Base-by-base conservation (phyloP, 306 rosid species). In the Vachellia pachyceras region DNA sequence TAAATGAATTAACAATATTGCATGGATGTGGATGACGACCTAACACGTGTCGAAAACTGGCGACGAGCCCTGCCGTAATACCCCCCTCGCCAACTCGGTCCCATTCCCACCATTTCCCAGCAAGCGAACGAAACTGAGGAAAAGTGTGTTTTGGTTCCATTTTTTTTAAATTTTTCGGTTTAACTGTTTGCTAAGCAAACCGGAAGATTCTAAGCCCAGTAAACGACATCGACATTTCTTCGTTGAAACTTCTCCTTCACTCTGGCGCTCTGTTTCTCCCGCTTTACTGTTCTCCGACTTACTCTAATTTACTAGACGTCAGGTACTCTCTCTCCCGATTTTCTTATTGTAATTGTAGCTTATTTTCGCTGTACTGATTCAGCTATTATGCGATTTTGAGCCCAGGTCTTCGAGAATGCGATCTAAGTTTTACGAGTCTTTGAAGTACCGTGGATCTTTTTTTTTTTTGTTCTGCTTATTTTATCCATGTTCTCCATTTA, bases 161-260 rank as follows among this genome's bases (percentile, higher is more conserved):
- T 11, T 12, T 49, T 49, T 47, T 10, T 47, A 0, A 11, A 10
- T 2, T 4, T 49, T 22, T 36, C 8, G 5, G 25, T 61, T 57
- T 11, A 0, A 1, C 14, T 12, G 33, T 20, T 77, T 39, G 78
- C 76, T 72, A 78, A 85, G 80, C 67, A 77, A 81, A 77, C 33
- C 0, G 25, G 69, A 77, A 85, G 52, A 75, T 75, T 82, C 82
- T 25, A 46, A 45, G 29, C 35, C 29, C 76, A 11, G 22, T 69
- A 85, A 71, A 86, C 90, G 85, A 86, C 82, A 64, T 33, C 55
- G 68, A 45, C 79, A 2, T 54, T 39, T 47, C 46, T 70, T 81
- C 81, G 86, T 86, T 84, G 55, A 69, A 65, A 79, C 20, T 6
- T 55, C 72, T 44, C 36, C 1, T 45, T 52, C 20, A 6, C 15